A percentile compares a stretch with the other conserved stretches of the same genome.
phyloP scores from a whole-genome alignment of 2,329 filamentous ascomycete genomes.

The Penicillium olsonii region DNA sequence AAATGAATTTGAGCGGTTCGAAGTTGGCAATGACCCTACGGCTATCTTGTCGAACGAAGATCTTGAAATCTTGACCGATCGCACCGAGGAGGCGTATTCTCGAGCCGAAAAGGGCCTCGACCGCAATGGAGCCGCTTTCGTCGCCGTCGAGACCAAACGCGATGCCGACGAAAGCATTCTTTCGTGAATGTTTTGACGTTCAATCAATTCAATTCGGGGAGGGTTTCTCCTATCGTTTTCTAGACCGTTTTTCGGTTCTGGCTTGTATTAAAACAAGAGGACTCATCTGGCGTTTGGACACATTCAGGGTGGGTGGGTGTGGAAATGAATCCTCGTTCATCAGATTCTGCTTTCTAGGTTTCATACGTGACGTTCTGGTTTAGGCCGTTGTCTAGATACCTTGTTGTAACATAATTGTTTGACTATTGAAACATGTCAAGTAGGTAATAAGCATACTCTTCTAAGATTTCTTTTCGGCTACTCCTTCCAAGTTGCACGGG shows the following conservation, averaged over 20 bases:
- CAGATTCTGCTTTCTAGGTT: too few relatives aligned
- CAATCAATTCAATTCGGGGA: background rate
- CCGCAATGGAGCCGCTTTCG: constrained; percentile 57
- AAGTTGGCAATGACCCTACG: constrained; percentile 55
- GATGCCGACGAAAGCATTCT: constrained; percentile 42
- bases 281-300: background rate
- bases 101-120: constrained; percentile 78
- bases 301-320: background rate
- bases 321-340: too few relatives aligned
- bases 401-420: too few relatives aligned
- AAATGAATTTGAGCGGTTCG: constrained; percentile 71
- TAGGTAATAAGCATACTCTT: too few relatives aligned
- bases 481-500: too few relatives aligned
- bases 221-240: background rate
- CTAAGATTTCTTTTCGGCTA: too few relatives aligned
- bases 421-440: too few relatives aligned
- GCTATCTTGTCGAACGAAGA: constrained; percentile 75
- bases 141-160: constrained; percentile 76
- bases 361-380: too few relatives aligned
- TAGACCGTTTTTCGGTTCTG: background rate
- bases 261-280: constrained; percentile 1
- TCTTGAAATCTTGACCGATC: constrained; percentile 75
- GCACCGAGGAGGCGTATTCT: constrained; percentile 67
- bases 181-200: constrained; percentile 23
- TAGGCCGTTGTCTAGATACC: too few relatives aligned